Conservation (phyloP, 345 rosid species). For the Lumnitzera racemosa region DNA sequence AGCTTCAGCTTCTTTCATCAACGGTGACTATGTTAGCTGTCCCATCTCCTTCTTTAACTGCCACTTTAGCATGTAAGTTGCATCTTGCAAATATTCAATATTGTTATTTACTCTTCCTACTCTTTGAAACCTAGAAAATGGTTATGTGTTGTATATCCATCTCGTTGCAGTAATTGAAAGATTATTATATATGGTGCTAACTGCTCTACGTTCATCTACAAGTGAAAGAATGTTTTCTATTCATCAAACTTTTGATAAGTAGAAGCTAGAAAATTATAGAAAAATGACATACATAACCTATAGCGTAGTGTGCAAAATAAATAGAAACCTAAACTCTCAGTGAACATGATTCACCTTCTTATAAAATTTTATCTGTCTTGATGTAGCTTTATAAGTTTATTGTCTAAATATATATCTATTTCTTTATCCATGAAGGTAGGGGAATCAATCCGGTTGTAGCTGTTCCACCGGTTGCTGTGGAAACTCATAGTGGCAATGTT, state of each 20-base stretch:
- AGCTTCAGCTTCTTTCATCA: slow-evolving; percentile 95
- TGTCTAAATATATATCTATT: not conserved
- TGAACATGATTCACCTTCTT: too few relatives aligned
- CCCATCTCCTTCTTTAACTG: slow-evolving; percentile 88
- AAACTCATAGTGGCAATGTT: slow-evolving; percentile 82
- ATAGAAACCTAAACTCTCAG: too few relatives aligned
- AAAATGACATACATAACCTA: too few relatives aligned
- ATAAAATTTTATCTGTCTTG: too few relatives aligned
- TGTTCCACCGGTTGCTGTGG: slow-evolving; percentile 95
- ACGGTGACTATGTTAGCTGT: slow-evolving; percentile 88
- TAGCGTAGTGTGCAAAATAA: too few relatives aligned
- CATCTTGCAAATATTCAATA: slow-evolving; percentile 7
- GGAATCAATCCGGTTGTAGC: slow-evolving; percentile 86
- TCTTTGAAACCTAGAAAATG: not conserved
- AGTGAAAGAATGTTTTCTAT: too few relatives aligned
- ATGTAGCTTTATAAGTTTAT: too few relatives aligned
- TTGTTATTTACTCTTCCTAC: slow-evolving; percentile 5
- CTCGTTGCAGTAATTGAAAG: too few relatives aligned
- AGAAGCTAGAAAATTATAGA: too few relatives aligned
- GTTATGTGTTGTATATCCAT: too few relatives aligned
- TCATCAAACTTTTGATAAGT: too few relatives aligned
- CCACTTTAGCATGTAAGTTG: slow-evolving; percentile 88
- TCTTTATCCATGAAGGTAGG: slow-evolving; percentile 48
- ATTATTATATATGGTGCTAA: too few relatives aligned
- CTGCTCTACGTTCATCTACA: not conserved